These are phyloP conservation scores for Ophiostoma australiae DNA, from an alignment of 2,329 filamentous ascomycete genomes.

Conservation along the genomic window DNA sequence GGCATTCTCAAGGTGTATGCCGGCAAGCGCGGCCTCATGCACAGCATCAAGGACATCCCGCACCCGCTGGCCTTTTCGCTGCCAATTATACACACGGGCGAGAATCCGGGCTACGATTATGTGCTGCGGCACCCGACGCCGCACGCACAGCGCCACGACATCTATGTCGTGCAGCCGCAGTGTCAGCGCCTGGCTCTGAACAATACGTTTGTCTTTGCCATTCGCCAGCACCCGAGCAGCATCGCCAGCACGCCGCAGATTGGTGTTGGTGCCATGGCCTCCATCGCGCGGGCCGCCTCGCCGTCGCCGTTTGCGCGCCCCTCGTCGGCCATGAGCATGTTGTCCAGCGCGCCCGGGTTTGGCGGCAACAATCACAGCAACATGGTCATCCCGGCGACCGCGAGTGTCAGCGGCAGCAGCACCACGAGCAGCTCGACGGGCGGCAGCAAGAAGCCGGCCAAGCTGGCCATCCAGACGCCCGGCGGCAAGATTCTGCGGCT, in stretches of 20 bases:
- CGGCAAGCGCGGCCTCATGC: conserved; percentile 91
- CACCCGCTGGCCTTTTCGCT: conserved; percentile 84
- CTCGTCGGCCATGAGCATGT: conserved; percentile 60
- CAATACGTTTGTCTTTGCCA: conserved; percentile 96
- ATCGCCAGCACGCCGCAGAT: conserved; percentile 35
- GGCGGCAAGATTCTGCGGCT: conserved; percentile 89
- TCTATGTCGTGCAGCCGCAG: conserved; percentile 95
- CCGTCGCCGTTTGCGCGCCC: conserved; percentile 60
- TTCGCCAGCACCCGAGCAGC: conserved; percentile 81
- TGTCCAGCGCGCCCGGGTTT: conserved; percentile 51
- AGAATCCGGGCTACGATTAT: conserved; percentile 93
- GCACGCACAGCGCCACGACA: conserved; percentile 93
- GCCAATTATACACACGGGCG: conserved; percentile 84
- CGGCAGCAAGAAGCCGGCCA: conserved; percentile 72
- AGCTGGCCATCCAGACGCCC: conserved; percentile 89
- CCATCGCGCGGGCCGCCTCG: conserved; percentile 42
- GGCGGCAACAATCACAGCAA: conserved; percentile 32
- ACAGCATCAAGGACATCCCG: conserved; percentile 93
- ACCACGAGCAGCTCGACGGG: conserved; percentile 41
- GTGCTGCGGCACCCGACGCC: conserved; percentile 89
- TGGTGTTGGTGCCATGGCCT: conserved; percentile 36
- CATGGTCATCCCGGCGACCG: conserved; percentile 40
- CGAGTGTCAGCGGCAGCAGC: conserved; percentile 45
- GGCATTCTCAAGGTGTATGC: conserved; percentile 88
- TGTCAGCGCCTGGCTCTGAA: conserved; percentile 83